phyloP scores from a whole-genome alignment of 2,329 filamentous ascomycete genomes.

The Ophiostoma australiae region DNA sequence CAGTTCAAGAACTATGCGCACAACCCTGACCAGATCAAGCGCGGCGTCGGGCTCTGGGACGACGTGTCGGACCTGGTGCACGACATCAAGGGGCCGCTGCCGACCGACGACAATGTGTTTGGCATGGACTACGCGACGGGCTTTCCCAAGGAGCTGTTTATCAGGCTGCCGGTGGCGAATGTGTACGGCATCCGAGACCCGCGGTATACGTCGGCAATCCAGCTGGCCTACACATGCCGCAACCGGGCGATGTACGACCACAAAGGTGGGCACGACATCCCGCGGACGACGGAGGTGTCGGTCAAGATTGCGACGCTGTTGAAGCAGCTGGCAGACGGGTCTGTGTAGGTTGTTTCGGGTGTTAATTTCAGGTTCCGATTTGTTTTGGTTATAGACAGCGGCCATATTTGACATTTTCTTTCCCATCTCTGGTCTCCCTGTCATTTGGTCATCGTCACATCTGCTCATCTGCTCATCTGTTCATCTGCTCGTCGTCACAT shows the following conservation, averaged over 20 bases:
- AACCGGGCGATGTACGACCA: conserved; percentile 36
- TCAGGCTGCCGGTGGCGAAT: conserved; percentile 37
- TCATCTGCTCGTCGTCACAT: too few species aligned
- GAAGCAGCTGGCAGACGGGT: conserved; percentile 26
- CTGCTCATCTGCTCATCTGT: too few species aligned
- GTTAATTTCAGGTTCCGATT: not conserved
- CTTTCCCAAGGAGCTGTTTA: conserved; percentile 33
- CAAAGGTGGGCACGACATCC: conserved; percentile 38
- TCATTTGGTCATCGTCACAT: too few species aligned
- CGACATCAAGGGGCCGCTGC: conserved; percentile 30
- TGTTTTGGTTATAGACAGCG: not conserved
- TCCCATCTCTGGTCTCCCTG: too few species aligned
- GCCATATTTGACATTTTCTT: not conserved
- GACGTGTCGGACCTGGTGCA: conserved; percentile 34
- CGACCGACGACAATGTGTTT: conserved; percentile 33
- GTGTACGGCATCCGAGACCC: conserved; percentile 38
- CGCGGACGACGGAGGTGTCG: conserved; percentile 35
- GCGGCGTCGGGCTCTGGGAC: conserved; percentile 36
- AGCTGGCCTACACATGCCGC: conserved; percentile 37
- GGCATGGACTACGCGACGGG: conserved; percentile 35
- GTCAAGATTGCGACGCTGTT: conserved; percentile 33
- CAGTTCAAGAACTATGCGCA: conserved; percentile 30
- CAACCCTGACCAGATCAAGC: conserved; percentile 31
- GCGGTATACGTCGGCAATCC: conserved; percentile 35
- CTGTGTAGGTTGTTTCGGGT: not conserved